phyloP scores from a whole-genome alignment of 148 eudicot species.

The Heliamphora exappendiculata region DNA sequence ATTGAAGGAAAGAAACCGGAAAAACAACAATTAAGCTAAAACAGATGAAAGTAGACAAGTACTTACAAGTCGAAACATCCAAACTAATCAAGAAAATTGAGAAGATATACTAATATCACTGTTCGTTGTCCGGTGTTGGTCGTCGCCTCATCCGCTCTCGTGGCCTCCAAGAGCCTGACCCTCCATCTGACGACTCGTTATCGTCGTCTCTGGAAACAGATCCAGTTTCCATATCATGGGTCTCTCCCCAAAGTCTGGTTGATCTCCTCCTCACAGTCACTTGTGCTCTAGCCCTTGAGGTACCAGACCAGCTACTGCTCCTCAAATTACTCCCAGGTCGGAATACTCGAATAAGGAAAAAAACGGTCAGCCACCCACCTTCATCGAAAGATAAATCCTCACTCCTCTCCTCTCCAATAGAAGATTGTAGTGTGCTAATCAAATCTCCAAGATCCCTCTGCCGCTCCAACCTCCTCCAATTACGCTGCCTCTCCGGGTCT shows the following conservation, averaged over 20 bases:
- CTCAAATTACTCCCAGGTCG: constrained; percentile 40
- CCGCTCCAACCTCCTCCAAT: constrained; percentile 81
- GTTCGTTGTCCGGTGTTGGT: constrained; percentile 36
- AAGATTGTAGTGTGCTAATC: constrained; percentile 70
- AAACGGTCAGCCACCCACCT: constrained; percentile 53
- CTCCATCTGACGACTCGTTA: constrained; percentile 50
- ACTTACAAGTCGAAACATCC: constrained; percentile 3
- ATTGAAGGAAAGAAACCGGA: not conserved
- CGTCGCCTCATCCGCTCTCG: constrained; percentile 29
- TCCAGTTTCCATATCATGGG: constrained; percentile 41
- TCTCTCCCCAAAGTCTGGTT: constrained; percentile 63
- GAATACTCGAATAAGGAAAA: constrained; percentile 50
- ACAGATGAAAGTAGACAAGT: not conserved
- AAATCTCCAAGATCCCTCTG: constrained; percentile 79
- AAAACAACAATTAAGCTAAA: not conserved
- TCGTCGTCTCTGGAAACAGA: constrained; percentile 37
- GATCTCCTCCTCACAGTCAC: constrained; percentile 48
- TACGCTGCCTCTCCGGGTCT: constrained; percentile 67
- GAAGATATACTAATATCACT: constrained; percentile 3
- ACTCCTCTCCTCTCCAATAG: constrained; percentile 49
- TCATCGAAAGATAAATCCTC: constrained; percentile 47
- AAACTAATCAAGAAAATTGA: not conserved
- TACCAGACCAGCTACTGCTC: constrained; percentile 53
- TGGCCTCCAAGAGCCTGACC: constrained; percentile 27
- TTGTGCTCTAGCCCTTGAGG: constrained; percentile 45